Conservation (phyloP, 208 protist species). For the Trypanosoma platydactyli region DNA sequence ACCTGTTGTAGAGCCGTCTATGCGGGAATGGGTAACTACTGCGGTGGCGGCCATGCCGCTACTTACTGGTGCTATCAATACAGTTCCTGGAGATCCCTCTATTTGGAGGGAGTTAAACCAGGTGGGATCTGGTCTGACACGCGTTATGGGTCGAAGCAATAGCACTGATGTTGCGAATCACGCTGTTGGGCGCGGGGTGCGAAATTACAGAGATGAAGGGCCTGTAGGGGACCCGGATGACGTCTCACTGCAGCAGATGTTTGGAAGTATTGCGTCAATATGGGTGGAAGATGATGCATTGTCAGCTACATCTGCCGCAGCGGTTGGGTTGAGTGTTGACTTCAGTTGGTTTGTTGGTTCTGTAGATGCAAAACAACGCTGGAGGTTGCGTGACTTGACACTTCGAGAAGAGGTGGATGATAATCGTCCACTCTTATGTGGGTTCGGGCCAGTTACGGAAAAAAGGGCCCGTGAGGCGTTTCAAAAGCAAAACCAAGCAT, state of each 20-base stretch:
- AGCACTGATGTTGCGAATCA: not conserved
- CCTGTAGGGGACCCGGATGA: not conserved
- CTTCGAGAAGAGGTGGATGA: conserved; percentile 60
- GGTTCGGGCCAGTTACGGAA: conserved; percentile 29
- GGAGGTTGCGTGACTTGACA: conserved; percentile 60
- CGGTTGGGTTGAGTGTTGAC: conserved; percentile 36
- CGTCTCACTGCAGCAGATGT: not conserved
- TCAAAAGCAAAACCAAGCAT: conserved; percentile 21
- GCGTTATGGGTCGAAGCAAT: not conserved
- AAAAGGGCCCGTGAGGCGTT: conserved; percentile 20
- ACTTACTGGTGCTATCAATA: not conserved
- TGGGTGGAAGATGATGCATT: conserved; percentile 15
- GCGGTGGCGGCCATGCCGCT: conserved; percentile 12
- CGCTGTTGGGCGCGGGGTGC: not conserved
- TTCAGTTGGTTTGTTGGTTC: conserved; percentile 73
- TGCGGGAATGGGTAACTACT: conserved; percentile 15
- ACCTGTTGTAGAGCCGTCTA: not conserved
- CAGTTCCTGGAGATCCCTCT: not conserved
- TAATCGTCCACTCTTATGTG: conserved; percentile 39
- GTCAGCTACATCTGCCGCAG: conserved; percentile 8
- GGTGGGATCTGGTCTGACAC: not conserved
- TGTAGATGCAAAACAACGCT: conserved; percentile 60
- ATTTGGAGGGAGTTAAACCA: not conserved
- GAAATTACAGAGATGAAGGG: not conserved
- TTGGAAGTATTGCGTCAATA: not conserved